Base-by-base conservation (phyloP, 2,329 filamentous ascomycete species). In the Scedosporium aurantiacum region DNA sequence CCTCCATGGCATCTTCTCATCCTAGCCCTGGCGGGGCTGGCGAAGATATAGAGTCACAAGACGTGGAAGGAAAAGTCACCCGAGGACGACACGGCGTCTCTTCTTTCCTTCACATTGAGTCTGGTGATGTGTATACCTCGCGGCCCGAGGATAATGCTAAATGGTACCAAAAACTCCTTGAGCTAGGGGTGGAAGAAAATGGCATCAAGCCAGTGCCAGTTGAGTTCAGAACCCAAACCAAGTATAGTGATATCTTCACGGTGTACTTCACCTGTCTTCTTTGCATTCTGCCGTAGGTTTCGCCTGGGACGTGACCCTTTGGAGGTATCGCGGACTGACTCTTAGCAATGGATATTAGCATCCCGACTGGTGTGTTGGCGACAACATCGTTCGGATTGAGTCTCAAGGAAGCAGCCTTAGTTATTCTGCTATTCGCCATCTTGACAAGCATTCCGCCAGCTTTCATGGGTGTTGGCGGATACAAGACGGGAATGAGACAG, bases 181-280 rank as follows among this genome's bases (percentile, higher is more conserved):
- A 77, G 41, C 72, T 70, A 7, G 79, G 79, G 6, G 71, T 82
- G 14, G 80, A 82, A 65, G 75, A 79, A 63, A 79, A 80, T 63
- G 83, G 83, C 3, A 76, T 83, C 66, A 76, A 75, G 62, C 83
- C 83, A 0, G 80, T 86, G 23, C 79, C 82, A 1, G 63, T 78
- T 23, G 78, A 82, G 60, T 73, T 81, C 63, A 75, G 83, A 50
- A 84, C 76, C 1, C 76, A 81, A 63, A 82, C 74, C 7, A 73
- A 76, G 41, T 81, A 81, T 65, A 75, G 75, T 69, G 81, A 82
- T 63, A 74, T 86, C 55, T 85, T 86, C 67, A 84, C 82, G 3
- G 73, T 85, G 25, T 85, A 83, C 75, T 83, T 84, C 67, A 82
- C 80, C 21, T 78, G 82, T 63, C 76, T 82, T 61, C 73, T 81